Evolutionary conservation across 495 filamentous ascomycete genomes (phyloP).

Genomic region (Xylaria intraflava): DNA sequence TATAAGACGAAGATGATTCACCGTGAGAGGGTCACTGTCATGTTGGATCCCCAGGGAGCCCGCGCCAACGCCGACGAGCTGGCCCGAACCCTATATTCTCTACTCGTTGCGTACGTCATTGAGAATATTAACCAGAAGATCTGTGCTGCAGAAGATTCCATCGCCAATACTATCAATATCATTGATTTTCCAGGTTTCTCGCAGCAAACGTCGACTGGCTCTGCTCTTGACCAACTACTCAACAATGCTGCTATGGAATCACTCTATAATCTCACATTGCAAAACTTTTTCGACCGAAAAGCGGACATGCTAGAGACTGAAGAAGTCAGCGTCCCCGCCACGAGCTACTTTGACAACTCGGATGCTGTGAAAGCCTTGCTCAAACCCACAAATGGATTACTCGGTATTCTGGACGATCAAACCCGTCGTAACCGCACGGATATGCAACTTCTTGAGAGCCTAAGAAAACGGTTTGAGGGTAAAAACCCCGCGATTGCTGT

Average conservation of each 20-base stretch:
- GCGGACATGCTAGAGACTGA: conserved; percentile 88
- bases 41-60: conserved; percentile 89
- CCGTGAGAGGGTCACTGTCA: conserved; percentile 90
- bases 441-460: conserved; percentile 78
- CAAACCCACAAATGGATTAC: conserved; percentile 84
- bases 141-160: conserved; percentile 79
- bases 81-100: conserved; percentile 88
- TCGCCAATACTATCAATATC: conserved; percentile 88
- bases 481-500: conserved; percentile 87
- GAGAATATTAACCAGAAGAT: conserved; percentile 86
- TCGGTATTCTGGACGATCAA: conserved; percentile 94
- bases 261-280: conserved; percentile 85
- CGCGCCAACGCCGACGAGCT: conserved; percentile 89
- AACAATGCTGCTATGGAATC: conserved; percentile 90
- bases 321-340: conserved; percentile 80
- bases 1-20: conserved; percentile 95
- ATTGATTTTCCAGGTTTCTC: conserved; percentile 96
- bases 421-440: conserved; percentile 82
- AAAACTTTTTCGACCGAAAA: conserved; percentile 91
- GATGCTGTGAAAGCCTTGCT: conserved; percentile 85
- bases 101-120: conserved; percentile 87
- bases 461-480: conserved; percentile 86
- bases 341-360: conserved; percentile 95
- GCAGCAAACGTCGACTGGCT: conserved; percentile 72
- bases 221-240: conserved; percentile 83